phyloP scores from a whole-genome alignment of 139 green algal genomes.

The Pycnococcus provasolii region DNA sequence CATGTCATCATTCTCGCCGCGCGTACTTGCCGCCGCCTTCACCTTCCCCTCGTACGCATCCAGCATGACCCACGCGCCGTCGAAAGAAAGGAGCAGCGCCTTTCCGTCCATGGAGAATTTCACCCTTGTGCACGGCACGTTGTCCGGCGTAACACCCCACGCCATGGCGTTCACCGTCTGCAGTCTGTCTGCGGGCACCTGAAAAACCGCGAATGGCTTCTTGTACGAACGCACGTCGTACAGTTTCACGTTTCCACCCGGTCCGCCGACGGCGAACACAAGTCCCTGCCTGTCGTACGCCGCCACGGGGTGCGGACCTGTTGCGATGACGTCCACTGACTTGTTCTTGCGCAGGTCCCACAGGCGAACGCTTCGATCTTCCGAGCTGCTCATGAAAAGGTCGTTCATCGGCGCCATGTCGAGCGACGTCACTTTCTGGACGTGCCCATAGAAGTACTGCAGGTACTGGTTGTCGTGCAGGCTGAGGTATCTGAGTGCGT shows the following conservation, averaged over 20 bases:
- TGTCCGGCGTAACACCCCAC: not conserved
- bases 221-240: constrained; percentile 69
- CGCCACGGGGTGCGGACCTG: constrained; percentile 12
- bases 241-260: constrained; percentile 39
- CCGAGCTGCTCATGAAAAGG: constrained; percentile 52
- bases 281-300: constrained; percentile 55
- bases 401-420: constrained; percentile 69
- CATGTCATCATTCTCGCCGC: constrained; percentile 8
- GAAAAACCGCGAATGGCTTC: constrained; percentile 71
- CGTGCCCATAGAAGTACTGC: constrained; percentile 77
- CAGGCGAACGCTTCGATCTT: constrained; percentile 63
- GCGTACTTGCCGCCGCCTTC: constrained; percentile 29
- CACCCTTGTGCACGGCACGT: constrained; percentile 34
- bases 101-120: constrained; percentile 72
- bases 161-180: not conserved
- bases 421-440: constrained; percentile 55
- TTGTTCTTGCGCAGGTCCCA: constrained; percentile 74
- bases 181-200: constrained; percentile 24
- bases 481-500: constrained; percentile 71
- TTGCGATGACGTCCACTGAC: constrained; percentile 45
- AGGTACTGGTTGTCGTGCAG: constrained; percentile 68
- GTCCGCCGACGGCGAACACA: constrained; percentile 71
- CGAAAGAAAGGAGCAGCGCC: constrained; percentile 44
- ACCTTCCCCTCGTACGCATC: constrained; percentile 61
- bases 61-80: constrained; percentile 52